These are phyloP conservation scores for Silene uniflora DNA, from an alignment of 148 eudicot species.

Conservation along the genomic window DNA sequence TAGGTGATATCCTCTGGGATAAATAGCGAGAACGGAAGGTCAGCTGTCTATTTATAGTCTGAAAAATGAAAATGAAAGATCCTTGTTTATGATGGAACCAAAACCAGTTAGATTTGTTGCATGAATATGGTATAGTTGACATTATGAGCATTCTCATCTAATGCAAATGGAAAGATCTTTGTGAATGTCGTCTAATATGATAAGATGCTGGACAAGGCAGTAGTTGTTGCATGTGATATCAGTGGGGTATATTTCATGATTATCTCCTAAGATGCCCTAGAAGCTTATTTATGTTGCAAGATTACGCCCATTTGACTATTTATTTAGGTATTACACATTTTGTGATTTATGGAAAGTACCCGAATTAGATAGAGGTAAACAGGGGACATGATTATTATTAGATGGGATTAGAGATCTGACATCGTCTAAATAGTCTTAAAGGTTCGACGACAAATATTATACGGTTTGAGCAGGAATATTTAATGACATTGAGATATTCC, in stretches of 20 bases:
- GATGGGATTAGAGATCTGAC: no score
- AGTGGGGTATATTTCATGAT: conserved; percentile 19
- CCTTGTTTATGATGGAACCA: conserved; percentile 18
- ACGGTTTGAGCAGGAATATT: no score
- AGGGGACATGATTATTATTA: no score
- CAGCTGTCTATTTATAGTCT: background rate
- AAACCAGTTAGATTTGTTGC: background rate
- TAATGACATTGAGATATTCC: no score
- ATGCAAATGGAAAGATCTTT: conserved; percentile 12
- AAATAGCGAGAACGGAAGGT: background rate
- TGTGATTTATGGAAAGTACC: background rate
- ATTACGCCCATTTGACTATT: background rate
- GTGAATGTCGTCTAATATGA: conserved; percentile 9
- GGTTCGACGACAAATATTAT: no score
- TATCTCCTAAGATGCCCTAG: background rate
- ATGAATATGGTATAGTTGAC: conserved; percentile 1
- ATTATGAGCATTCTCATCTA: conserved; percentile 7
- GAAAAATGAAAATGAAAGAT: background rate
- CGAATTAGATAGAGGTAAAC: no score
- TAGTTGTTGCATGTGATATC: background rate
- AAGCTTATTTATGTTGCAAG: conserved; percentile 10
- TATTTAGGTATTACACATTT: background rate
- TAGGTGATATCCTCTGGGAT: no score
- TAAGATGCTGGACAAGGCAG: conserved; percentile 10
- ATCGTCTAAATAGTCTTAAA: no score